phyloP scores from a whole-genome alignment of 2,329 filamentous ascomycete species.

The Dactylellina sp. region DNA sequence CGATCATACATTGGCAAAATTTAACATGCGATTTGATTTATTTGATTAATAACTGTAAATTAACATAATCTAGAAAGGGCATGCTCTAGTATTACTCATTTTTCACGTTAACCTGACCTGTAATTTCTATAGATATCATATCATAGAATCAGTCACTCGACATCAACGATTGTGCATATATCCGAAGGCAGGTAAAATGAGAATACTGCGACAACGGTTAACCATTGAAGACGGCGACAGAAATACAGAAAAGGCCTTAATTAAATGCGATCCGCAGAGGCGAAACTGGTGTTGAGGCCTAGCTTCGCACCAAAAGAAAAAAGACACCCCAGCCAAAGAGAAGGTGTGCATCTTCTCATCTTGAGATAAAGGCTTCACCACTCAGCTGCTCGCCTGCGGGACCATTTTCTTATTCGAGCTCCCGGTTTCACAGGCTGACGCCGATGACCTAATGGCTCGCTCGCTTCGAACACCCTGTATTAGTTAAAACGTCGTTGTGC shows the following conservation, averaged over 20 bases:
- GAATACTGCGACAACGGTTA: too few relatives aligned
- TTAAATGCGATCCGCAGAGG: conserved; percentile 5
- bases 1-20: too few relatives aligned
- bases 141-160: too few relatives aligned
- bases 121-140: too few relatives aligned
- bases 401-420: conserved; percentile 15
- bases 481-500: conserved; percentile 31
- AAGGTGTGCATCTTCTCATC: neutral
- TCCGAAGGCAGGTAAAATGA: too few relatives aligned
- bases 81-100: too few relatives aligned
- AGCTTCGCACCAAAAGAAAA: conserved; percentile 9
- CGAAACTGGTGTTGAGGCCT: conserved; percentile 4
- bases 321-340: conserved; percentile 1
- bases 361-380: conserved; percentile 1
- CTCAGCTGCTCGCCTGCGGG: conserved; percentile 11
- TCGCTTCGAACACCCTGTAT: conserved; percentile 53
- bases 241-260: conserved; percentile 14
- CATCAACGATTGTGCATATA: too few relatives aligned
- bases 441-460: conserved; percentile 44
- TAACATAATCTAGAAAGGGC: too few relatives aligned
- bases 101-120: too few relatives aligned
- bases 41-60: too few relatives aligned
- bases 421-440: conserved; percentile 30
- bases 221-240: neutral
- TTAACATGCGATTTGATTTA: neutral